Evolutionary conservation across 2,329 filamentous ascomycete species (phyloP), one percentile per base, ranked within the genome.

Genomic region (Aspergillus neoniger): DNA sequence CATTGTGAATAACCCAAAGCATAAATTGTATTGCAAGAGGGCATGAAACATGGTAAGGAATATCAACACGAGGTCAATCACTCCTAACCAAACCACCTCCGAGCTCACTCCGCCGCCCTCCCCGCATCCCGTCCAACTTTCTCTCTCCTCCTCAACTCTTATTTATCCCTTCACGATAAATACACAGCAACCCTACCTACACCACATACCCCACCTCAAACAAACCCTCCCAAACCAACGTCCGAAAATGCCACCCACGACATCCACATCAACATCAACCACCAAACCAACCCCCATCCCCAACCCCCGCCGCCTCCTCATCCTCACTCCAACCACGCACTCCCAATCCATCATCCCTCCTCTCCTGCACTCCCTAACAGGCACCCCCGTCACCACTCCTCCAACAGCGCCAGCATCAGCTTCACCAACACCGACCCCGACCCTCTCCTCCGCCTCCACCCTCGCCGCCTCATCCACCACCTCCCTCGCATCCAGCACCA

Each of bases 291-390:
- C 78, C 62, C 55, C 69, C 58, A 76, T 79, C 63, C 55, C 69
- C 57, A 77, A 76, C 57, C 74, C 77, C n/a, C 75, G 75, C 57
- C 77, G 77, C 15, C 75, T 79, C 52, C 69, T 79, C 62, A 74
- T 79, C 51, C 72, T 79, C 53, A 70, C 76, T 5, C 76, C 77
- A 17, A 68, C 70, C 5, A 63, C 69, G 9, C 73, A 78, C 62
- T 75, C 76, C 5, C 65, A 67, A 23, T 25, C 70, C 4, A 74
- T 71, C 48, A 73, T 79, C 44, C 77, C 77, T 1, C 67, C 72
- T 9, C 69, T 79, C 51, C 67, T 79, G 1, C 68, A 75, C 50
- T 65, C 70, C 30, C 63, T 79, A 5, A 79, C 77, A 4, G 76
- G 75, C 2, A 66, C 69, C 6, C 63, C 71, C 0, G 67, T 75